A percentile compares a stretch with the other conserved stretches of the same genome.
Evolutionary conservation across 2,329 filamentous ascomycete species (phyloP).

Genomic region (Phoma sp.): DNA sequence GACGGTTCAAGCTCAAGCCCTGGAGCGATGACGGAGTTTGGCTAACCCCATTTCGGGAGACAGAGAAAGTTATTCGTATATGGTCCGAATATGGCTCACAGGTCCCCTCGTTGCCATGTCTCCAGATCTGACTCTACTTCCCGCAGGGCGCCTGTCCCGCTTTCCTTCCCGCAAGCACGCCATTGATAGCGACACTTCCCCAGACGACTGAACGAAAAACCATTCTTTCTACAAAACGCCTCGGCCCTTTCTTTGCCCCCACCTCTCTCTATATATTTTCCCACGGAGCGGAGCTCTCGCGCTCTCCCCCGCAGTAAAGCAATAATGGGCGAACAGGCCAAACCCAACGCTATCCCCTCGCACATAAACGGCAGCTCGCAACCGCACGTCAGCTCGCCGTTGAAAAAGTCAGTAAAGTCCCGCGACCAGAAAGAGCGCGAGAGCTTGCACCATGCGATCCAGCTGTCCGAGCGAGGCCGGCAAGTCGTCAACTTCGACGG

Average conservation of each 20-base stretch:
- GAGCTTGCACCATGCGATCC: conserved; percentile 63
- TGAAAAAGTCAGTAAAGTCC: conserved; percentile 54
- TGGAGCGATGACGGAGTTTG: conserved; percentile 13
- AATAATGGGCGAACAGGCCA: conserved; percentile 39
- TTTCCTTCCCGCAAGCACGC: conserved; percentile 13
- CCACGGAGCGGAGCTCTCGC: background rate
- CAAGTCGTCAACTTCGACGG: conserved; percentile 54
- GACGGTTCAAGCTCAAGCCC: no score
- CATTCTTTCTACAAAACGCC: no score
- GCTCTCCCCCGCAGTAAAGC: conserved; percentile 14
- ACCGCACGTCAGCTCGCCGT: conserved; percentile 52
- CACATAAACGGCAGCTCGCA: conserved; percentile 58
- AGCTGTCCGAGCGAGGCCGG: conserved; percentile 60
- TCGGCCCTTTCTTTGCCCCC: background rate
- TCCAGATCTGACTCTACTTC: conserved; percentile 13
- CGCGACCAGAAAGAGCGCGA: conserved; percentile 61
- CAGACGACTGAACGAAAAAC: background rate
- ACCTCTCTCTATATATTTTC: conserved; percentile 6
- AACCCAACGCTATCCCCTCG: conserved; percentile 61
- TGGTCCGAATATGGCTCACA: conserved; percentile 24
- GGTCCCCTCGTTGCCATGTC: conserved; percentile 11
- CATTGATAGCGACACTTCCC: conserved; percentile 3
- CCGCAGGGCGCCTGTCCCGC: conserved; percentile 20
- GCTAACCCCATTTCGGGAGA: conserved; percentile 20
- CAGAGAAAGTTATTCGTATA: conserved; percentile 23